Base-by-base conservation (phyloP, 2,329 filamentous ascomycete species). In the Penicillium sclerotiorum region DNA sequence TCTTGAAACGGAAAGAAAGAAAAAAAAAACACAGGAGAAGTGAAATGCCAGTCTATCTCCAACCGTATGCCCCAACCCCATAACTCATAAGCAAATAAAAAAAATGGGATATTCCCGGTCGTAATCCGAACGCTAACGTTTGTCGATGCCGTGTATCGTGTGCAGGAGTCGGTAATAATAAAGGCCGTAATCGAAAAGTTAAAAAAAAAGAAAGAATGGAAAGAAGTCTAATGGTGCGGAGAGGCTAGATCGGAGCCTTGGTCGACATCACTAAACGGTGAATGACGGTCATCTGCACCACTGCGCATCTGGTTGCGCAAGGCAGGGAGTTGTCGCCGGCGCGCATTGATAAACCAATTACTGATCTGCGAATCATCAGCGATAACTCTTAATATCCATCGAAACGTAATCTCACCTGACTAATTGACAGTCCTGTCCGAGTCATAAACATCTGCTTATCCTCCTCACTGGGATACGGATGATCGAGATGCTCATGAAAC, bases 381-480 rank as follows among this genome's bases (percentile, higher is more conserved):
- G 25, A 28, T 25, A 25, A 39, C 30, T 22, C 9, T 23, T 4
- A 46, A 17, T 15, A 37, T 13, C 3, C 7, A 30, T 21, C 33
- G 8, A 8, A 21, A 11, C 22, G 13, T 17, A 11, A 17, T 52
- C 68, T 57, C 64, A 77, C 75, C 71, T 78, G 75, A 50, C 87
- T 92, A 75, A 95, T 86, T 47, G 89, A 87, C 22, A 96, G 76
- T 1, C 85, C 85, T 1, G 90, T 95, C 63, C 84, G 78, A 39
- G 81, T 80, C 79, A 91, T 90, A 40, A 95, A 78, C 51, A 88
- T 83, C 65, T 92, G 84, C 71, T 95, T 95, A 73, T 95, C 88
- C 55, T 95, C 89, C 69, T 95, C 89, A 4, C 85, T 91, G 1
- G 90, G 90, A 66, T 95, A 95, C 0, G 90, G 90, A 64, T 94